These are phyloP conservation scores for Phaeosphaeriaceae sp. DNA, from an alignment of 2,329 filamentous ascomycete genomes.

Conservation along the genomic window DNA sequence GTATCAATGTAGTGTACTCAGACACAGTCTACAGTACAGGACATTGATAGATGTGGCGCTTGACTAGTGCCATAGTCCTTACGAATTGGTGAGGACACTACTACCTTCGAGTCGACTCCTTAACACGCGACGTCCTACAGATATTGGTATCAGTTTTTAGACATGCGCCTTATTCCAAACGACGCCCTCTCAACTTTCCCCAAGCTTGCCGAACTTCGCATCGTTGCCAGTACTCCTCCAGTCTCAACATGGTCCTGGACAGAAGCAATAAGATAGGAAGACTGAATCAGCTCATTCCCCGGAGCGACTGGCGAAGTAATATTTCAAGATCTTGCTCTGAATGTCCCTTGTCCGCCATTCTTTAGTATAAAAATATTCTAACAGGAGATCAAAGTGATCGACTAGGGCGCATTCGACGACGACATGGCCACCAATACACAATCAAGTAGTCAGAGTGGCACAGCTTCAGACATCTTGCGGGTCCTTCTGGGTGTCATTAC, in stretches of 20 bases:
- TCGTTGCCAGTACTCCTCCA: conserved; percentile 29
- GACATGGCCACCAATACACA: conserved; percentile 42
- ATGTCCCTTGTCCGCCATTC: conserved; percentile 61
- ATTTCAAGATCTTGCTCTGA: conserved; percentile 67
- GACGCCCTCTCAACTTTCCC: conserved; percentile 26
- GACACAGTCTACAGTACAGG: background rate
- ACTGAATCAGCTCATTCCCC: conserved; percentile 67
- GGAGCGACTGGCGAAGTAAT: conserved; percentile 60
- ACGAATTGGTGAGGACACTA: conserved; percentile 3
- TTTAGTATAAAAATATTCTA: conserved; percentile 65
- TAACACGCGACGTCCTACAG: background rate
- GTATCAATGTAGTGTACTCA: background rate
- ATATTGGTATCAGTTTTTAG: background rate
- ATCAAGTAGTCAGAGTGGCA: conserved; percentile 44
- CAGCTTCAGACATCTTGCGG: conserved; percentile 46
- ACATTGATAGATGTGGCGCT: background rate
- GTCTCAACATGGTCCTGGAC: conserved; percentile 34
- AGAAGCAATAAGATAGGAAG: conserved; percentile 57
- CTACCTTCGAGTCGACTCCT: background rate
- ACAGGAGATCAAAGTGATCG: conserved; percentile 25
- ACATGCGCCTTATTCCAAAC: conserved; percentile 29
- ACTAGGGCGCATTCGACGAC: conserved; percentile 35
- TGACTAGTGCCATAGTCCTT: background rate
- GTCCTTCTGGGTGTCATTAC: conserved; percentile 39
- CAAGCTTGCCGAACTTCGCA: conserved; percentile 25